These are phyloP conservation scores for Aspergillus quadricinctus DNA, from an alignment of 2,329 filamentous ascomycete genomes.

Conservation along the genomic window DNA sequence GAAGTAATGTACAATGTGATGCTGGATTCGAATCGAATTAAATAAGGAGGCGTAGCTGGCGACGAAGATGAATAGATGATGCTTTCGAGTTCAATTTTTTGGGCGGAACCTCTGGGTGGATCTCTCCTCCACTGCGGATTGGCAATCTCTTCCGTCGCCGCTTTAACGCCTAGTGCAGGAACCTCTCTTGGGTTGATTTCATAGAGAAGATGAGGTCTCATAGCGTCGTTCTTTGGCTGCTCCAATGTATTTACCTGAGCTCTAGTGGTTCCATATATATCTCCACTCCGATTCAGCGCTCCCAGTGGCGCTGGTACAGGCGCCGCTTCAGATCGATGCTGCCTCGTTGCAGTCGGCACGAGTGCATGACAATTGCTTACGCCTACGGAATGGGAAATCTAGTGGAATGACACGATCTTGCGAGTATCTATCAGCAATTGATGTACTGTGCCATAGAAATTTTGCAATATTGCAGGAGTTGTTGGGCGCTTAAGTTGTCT, in stretches of 20 bases:
- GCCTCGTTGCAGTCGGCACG: neutral
- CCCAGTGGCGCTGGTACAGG: neutral
- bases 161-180: neutral
- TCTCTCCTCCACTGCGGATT: constrained; percentile 7
- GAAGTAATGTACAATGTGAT: neutral
- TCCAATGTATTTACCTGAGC: neutral
- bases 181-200: neutral
- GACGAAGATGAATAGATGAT: neutral
- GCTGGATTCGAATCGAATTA: neutral
- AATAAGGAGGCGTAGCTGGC: neutral
- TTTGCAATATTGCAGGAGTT: neutral
- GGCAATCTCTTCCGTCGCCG: neutral
- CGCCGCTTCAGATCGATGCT: neutral
- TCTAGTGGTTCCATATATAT: neutral
- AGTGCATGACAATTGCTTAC: neutral
- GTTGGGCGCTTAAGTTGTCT: neutral
- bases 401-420: neutral
- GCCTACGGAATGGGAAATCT: neutral
- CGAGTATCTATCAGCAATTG: neutral
- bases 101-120: constrained; percentile 7
- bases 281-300: neutral
- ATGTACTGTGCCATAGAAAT: neutral
- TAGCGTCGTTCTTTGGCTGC: neutral
- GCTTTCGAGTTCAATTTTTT: neutral
- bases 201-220: neutral